A percentile compares a stretch with the other conserved stretches of the same genome.
Evolutionary conservation across 495 filamentous ascomycete species (phyloP).

Genomic region (Penicillium pulvis): DNA sequence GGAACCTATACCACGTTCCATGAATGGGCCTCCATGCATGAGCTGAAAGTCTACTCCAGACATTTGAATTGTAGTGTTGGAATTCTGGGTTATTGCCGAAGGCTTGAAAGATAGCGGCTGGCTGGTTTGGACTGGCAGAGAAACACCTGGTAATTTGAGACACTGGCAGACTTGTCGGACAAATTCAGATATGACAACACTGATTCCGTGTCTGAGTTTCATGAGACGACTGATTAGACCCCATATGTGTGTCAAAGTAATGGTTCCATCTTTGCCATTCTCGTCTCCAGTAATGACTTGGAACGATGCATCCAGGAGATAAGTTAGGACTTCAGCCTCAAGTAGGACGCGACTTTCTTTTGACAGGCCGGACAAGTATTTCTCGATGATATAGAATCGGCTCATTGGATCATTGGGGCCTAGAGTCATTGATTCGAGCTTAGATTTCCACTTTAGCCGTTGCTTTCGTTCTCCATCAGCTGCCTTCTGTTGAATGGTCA

Average conservation of each 20-base stretch:
- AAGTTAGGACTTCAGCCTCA: conserved; percentile 47
- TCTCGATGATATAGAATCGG: neutral
- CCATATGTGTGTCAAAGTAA: conserved; percentile 21
- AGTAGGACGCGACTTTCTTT: conserved; percentile 14
- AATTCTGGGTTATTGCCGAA: conserved; percentile 18
- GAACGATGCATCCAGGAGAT: conserved; percentile 46
- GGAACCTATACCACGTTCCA: conserved; percentile 73
- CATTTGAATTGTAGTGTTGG: conserved; percentile 24
- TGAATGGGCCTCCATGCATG: conserved; percentile 65
- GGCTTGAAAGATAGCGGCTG: conserved; percentile 40
- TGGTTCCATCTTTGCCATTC: neutral
- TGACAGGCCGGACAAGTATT: conserved; percentile 22
- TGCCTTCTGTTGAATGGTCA: neutral
- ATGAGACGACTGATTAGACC: conserved; percentile 17
- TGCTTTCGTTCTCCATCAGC: neutral
- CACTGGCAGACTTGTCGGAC: conserved; percentile 27
- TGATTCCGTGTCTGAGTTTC: conserved; percentile 27
- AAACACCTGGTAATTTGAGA: conserved; percentile 26
- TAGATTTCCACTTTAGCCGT: neutral
- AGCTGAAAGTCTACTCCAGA: conserved; percentile 61
- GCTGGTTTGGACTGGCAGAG: conserved; percentile 6
- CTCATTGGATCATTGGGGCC: neutral
- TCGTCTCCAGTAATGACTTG: conserved; percentile 15
- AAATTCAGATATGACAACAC: conserved; percentile 21
- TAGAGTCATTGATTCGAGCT: neutral